phyloP scores from a whole-genome alignment of 768 basidiomycete species.

The Candolleomyces aberdarensis region DNA sequence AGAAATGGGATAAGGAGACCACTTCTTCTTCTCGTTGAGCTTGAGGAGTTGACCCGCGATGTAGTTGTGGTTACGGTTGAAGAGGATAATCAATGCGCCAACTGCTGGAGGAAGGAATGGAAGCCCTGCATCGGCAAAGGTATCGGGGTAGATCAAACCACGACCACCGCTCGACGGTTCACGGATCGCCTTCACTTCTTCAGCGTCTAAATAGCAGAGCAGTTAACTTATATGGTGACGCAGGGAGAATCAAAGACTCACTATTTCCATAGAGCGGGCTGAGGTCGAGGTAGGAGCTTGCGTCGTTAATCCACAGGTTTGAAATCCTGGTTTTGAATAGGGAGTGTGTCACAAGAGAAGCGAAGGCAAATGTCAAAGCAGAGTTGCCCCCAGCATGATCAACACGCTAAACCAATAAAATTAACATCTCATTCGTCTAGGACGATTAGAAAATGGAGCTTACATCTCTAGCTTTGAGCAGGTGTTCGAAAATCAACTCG shows the following conservation, averaged over 20 bases:
- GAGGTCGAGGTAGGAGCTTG: slow-evolving; percentile 55
- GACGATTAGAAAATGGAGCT: slow-evolving; percentile 26
- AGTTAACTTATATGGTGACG: not conserved
- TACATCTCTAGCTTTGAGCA: slow-evolving; percentile 39
- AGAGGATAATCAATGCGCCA: slow-evolving; percentile 51
- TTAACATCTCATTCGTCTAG: slow-evolving; percentile 15
- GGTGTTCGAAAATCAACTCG: slow-evolving; percentile 56
- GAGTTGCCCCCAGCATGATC: slow-evolving; percentile 57
- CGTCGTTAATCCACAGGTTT: slow-evolving; percentile 47
- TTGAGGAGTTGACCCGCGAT: slow-evolving; percentile 50
- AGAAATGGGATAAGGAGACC: slow-evolving; percentile 38
- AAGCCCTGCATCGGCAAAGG: slow-evolving; percentile 50
- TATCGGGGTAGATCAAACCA: slow-evolving; percentile 52
- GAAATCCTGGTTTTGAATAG: slow-evolving; percentile 47
- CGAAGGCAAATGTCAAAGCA: slow-evolving; percentile 64
- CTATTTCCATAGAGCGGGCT: slow-evolving; percentile 54
- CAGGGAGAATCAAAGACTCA: slow-evolving; percentile 16
- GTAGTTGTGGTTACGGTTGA: slow-evolving; percentile 61
- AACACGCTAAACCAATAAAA: slow-evolving; percentile 24
- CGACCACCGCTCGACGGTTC: slow-evolving; percentile 41
- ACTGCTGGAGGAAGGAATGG: slow-evolving; percentile 52
- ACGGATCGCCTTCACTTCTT: slow-evolving; percentile 39
- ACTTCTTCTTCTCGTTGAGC: slow-evolving; percentile 52
- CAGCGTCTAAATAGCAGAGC: slow-evolving; percentile 17
- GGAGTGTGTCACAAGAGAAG: slow-evolving; percentile 59